Evolutionary conservation across 169 alveolate genomes (phyloP).

Genomic region (Plasmodium falciparum): DNA sequence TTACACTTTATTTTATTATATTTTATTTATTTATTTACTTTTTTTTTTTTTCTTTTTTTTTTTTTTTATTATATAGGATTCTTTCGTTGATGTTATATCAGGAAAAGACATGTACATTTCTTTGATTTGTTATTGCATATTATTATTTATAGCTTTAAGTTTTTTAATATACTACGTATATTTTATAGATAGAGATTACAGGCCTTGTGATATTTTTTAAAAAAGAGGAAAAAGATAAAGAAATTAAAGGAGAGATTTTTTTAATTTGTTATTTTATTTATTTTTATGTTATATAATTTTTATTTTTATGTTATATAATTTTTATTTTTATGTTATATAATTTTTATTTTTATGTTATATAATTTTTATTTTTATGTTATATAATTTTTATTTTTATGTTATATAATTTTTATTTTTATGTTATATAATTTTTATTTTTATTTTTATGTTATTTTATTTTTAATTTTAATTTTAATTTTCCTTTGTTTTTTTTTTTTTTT

Average conservation of each 20-base stretch:
- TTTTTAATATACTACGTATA: slow-evolving; percentile 16
- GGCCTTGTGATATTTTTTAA: slow-evolving; percentile 67
- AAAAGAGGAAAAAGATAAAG: neutral
- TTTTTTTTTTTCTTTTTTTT: neutral
- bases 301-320: neutral
- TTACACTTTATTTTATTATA: slow-evolving; percentile 6
- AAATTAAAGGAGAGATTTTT: neutral
- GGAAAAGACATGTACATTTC: slow-evolving; percentile 30
- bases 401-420: too few species aligned
- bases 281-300: too few species aligned
- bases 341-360: too few species aligned
- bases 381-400: too few species aligned
- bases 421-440: too few species aligned
- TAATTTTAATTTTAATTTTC: neutral
- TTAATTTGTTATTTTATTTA: neutral
- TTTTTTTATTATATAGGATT: slow-evolving; percentile 34
- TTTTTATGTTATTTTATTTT: too few species aligned
- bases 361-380: neutral
- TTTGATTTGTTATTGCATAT: slow-evolving; percentile 27
- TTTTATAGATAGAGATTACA: slow-evolving; percentile 47
- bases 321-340: neutral
- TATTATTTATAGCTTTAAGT: slow-evolving; percentile 12
- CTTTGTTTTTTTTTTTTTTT: neutral
- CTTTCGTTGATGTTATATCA: slow-evolving; percentile 50
- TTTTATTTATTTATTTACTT: neutral